Percentiles rank a stretch among this genome's conserved stretches.
Conservation (phyloP, 192 early-diverging fungal species). For the Jimgerdemannia lactiflua region DNA sequence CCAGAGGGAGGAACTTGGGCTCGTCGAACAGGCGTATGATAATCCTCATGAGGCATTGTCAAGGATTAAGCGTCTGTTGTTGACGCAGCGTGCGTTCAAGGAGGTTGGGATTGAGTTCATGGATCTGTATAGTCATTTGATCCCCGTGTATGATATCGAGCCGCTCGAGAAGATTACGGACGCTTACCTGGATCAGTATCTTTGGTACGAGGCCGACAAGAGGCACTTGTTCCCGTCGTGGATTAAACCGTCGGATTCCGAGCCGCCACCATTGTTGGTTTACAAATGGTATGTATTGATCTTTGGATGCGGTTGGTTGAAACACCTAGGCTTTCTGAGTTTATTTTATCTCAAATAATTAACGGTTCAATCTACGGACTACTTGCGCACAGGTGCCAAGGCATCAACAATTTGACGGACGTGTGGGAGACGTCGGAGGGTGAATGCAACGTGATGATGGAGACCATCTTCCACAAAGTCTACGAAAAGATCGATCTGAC, state of each 20-base stretch:
- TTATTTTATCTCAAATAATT: neutral
- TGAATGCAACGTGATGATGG: conserved; percentile 95
- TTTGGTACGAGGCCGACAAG: conserved; percentile 99
- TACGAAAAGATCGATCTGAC: conserved; percentile 99
- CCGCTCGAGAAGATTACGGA: conserved; percentile 99
- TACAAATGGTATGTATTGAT: conserved; percentile 74
- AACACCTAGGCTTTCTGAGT: too few relatives aligned
- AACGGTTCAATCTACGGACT: conserved; percentile 7
- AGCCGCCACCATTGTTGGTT: conserved; percentile 93
- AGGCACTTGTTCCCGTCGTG: conserved; percentile 97
- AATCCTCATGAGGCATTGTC: conserved; percentile 85
- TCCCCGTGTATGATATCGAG: conserved; percentile 97
- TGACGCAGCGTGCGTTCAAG: conserved; percentile 98
- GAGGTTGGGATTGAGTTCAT: conserved; percentile 99
- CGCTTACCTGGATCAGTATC: conserved; percentile 98
- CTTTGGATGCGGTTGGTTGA: neutral
- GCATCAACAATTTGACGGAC: conserved; percentile 95
- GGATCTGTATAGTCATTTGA: conserved; percentile 96
- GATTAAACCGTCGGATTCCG: conserved; percentile 97
- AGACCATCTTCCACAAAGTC: conserved; percentile 87
- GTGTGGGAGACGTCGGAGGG: conserved; percentile 92
- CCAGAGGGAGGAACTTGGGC: conserved; percentile 95
- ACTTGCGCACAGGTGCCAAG: conserved; percentile 62
- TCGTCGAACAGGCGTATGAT: conserved; percentile 99
- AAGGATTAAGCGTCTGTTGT: conserved; percentile 91